Base-by-base conservation (phyloP, 768 basidiomycete species). In the Leccinum pellstonianum region DNA sequence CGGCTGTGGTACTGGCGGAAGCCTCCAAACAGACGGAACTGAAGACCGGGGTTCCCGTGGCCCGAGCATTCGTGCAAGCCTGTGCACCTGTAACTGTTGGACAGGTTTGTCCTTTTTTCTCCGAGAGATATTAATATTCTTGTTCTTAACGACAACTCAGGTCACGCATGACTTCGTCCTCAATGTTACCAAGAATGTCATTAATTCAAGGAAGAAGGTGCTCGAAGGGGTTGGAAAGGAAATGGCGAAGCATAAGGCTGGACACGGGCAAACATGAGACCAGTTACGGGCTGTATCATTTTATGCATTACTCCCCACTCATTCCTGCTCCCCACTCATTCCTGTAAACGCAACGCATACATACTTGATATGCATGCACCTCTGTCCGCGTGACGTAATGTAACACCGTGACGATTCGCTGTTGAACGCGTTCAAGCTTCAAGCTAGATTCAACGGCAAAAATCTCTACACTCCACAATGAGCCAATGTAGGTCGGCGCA, bases 161-260 rank as follows among this genome's bases (percentile, higher is more conserved):
- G 77, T 90, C 51, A 83, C 85, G 60, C 80, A 82, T 31, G 89
- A 90, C 57, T 87, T 86, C 63, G 77, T 86, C 49, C 70, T 83
- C 58, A 78, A 78, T 21, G 72, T 87, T 27, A 83, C 82, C 12
- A 90, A 88, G 76, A 88, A 78, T 65, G 73, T 88, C 41, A 81
- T 78, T 6, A 90, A 93, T 29, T 76, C 90, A 3, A 85, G 87
- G 46, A 89, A 83, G 71, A 89, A 85, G 71, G 81, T 87, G 7
- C 71, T 85, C 21, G 89, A 90, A 57, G 90, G 90, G 27, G 76
- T 86, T 46, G 86, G 83, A 29, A 91, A 87, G 68, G 90, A 90
- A 17, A 78, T 89, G 57, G 66, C 71, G n/a, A 84, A 83, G 53
- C 70, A 87, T 50, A 77, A 75, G 65, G 72, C 77, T 38, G 75